These are phyloP conservation scores for Ogataea methanolica DNA, from an alignment of 805 yeast species.

Conservation along the genomic window DNA sequence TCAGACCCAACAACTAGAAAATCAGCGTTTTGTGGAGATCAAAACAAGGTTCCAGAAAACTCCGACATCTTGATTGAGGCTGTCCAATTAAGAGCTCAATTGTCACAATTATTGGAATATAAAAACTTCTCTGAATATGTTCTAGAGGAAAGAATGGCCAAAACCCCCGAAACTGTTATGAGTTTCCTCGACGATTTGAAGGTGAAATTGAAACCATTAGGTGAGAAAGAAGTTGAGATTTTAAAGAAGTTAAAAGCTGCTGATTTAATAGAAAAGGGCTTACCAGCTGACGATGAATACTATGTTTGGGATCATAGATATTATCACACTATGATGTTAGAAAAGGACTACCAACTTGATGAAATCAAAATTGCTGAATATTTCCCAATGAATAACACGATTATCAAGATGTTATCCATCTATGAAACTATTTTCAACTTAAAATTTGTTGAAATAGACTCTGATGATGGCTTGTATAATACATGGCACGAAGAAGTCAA, in stretches of 20 bases:
- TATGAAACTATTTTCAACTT: slow-evolving; percentile 68
- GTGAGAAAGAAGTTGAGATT: slow-evolving; percentile 44
- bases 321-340: slow-evolving; percentile 61
- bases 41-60: slow-evolving; percentile 62
- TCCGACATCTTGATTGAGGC: slow-evolving; percentile 57
- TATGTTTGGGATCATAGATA: slow-evolving; percentile 74
- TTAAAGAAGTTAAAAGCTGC: slow-evolving; percentile 49
- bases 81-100: slow-evolving; percentile 53
- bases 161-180: slow-evolving; percentile 54
- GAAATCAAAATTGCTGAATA: slow-evolving; percentile 68
- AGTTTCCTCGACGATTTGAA: slow-evolving; percentile 60
- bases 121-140: slow-evolving; percentile 63
- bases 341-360: slow-evolving; percentile 67
- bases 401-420: slow-evolving; percentile 62
- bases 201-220: slow-evolving; percentile 55
- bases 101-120: slow-evolving; percentile 65
- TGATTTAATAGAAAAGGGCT: slow-evolving; percentile 43
- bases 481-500: slow-evolving; percentile 81
- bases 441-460: slow-evolving; percentile 51
- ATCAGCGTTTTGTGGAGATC: slow-evolving; percentile 60
- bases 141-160: slow-evolving; percentile 79
- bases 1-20: slow-evolving; percentile 59
- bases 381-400: slow-evolving; percentile 69
- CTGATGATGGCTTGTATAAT: slow-evolving; percentile 30
- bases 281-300: slow-evolving; percentile 36